Evolutionary conservation across 495 filamentous ascomycete species (phyloP), one percentile per base, ranked within the genome.

Genomic region (Amorphotheca resinae): DNA sequence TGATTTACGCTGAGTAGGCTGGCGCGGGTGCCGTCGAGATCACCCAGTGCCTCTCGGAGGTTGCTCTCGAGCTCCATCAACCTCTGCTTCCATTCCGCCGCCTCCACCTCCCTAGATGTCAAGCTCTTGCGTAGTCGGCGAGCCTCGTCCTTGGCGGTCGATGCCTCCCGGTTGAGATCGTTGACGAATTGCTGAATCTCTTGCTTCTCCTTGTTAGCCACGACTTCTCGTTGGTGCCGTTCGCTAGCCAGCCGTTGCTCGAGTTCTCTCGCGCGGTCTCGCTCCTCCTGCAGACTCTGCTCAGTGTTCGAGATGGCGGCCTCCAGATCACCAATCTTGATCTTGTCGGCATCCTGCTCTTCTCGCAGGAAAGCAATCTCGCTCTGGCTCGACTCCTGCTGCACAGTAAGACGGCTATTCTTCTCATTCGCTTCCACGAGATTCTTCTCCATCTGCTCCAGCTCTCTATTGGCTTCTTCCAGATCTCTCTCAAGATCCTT

Each of bases 331-430:
- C 91, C 87, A 50, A 96, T 98, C 59, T 86, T 86, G 56, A 98
- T 95, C 72, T 96, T 98, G 60, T 98, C 93, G 26, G 74, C 79
- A 60, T 98, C 91, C 66, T 96, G 91, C 64, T 98, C 91, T 55
- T 98, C 93, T 4, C 93, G 78, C 20, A 98, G 58, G 74, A 98
- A 98, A 0, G 82, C 76, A 58, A 96, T 93, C 62, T 98, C 91
- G 38, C 79, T 80, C 56, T 95, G 88, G 45, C 79, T 80, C 3
- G 84, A 91, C 64, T 98, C 91, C 40, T 86, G 79, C 60, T 96
- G 87, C 38, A 98, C 84, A 7, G 79, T 80, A 9, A 95, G 67
- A 31, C 87, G 72, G 52, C 93, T 79, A 23, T 80, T 78, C 64
- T 95, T 95, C 49, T 80, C 75, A 51, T 86, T 88, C 9, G 82